Conservation (phyloP, 2,329 filamentous ascomycete species). For the Metarhizium anisopliae region DNA sequence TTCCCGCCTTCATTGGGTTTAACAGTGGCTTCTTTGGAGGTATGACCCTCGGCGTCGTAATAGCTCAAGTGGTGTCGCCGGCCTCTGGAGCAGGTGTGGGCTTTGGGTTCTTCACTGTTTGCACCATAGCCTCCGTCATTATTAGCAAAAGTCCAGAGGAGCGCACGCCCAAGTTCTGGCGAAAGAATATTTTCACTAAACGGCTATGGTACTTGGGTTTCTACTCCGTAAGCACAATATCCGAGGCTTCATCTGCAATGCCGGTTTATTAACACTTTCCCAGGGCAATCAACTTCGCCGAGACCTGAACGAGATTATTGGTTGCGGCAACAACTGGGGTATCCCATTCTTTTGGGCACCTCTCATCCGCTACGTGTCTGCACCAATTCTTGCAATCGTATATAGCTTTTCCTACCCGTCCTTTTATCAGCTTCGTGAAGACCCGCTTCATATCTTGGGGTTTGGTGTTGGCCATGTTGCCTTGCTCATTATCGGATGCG, state of each 20-base stretch:
- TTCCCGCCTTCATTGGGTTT: slow-evolving; percentile 33
- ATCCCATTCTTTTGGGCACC: slow-evolving; percentile 43
- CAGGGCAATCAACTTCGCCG: slow-evolving; percentile 47
- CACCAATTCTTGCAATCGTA: slow-evolving; percentile 40
- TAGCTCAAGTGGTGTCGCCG: slow-evolving; percentile 37
- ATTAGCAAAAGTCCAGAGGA: slow-evolving; percentile 34
- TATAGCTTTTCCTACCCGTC: slow-evolving; percentile 42
- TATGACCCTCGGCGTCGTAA: slow-evolving; percentile 39
- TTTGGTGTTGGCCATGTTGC: slow-evolving; percentile 38
- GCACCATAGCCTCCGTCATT: slow-evolving; percentile 27
- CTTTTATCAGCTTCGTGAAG: slow-evolving; percentile 37
- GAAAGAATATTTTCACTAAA: slow-evolving; percentile 23
- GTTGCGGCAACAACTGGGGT: slow-evolving; percentile 44
- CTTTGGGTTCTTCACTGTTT: slow-evolving; percentile 40
- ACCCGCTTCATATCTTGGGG: slow-evolving; percentile 40
- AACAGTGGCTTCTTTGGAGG: slow-evolving; percentile 44
- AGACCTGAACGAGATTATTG: slow-evolving; percentile 46
- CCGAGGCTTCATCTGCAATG: not conserved
- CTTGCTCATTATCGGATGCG: slow-evolving; percentile 35
- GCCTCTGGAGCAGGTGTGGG: slow-evolving; percentile 40
- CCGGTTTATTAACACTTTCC: not conserved
- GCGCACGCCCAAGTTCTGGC: slow-evolving; percentile 32
- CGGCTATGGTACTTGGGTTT: slow-evolving; percentile 45
- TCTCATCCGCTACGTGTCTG: slow-evolving; percentile 40
- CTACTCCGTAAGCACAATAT: slow-evolving; percentile 40